Percentiles rank a stretch among this genome's conserved stretches.
Evolutionary conservation across 768 basidiomycete genomes (phyloP).

Genomic region (Russula griseocarnosa): DNA sequence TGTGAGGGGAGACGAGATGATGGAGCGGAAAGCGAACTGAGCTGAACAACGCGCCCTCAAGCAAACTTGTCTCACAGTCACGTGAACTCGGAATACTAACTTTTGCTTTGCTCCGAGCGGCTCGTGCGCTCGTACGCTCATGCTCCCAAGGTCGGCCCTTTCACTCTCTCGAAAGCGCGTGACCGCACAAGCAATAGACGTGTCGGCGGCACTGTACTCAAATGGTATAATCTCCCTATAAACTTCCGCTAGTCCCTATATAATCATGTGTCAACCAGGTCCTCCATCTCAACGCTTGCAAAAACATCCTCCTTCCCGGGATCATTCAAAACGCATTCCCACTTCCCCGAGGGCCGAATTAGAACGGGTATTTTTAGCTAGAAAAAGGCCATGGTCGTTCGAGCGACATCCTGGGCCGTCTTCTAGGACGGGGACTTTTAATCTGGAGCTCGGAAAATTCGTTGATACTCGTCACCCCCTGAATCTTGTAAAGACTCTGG

Average conservation of each 20-base stretch:
- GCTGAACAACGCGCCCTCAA: not conserved
- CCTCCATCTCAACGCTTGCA: not conserved
- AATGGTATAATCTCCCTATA: not conserved
- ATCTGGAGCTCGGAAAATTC: conserved; percentile 16
- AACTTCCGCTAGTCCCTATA: not conserved
- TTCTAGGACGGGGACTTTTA: conserved; percentile 8
- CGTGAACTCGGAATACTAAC: not conserved
- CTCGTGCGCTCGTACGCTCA: conserved; percentile 13
- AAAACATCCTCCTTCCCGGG: conserved; percentile 4
- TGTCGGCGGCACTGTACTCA: conserved; percentile 5
- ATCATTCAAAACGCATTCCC: conserved; percentile 5
- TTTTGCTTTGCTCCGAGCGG: no score
- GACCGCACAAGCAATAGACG: not conserved
- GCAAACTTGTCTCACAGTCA: conserved; percentile 17
- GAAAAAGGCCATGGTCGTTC: conserved; percentile 14
- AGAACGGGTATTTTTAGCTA: no score
- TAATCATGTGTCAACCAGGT: conserved; percentile 4
- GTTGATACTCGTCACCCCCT: not conserved
- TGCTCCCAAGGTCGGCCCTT: conserved; percentile 23
- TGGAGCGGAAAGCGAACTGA: conserved; percentile 12
- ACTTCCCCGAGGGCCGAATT: not conserved
- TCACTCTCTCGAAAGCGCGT: conserved; percentile 17
- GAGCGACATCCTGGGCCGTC: not conserved
- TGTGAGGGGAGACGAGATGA: not conserved
- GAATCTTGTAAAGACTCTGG: conserved; percentile 13